Evolutionary conservation across 2,329 filamentous ascomycete genomes (phyloP).

Genomic region (Trichothecium roseum): DNA sequence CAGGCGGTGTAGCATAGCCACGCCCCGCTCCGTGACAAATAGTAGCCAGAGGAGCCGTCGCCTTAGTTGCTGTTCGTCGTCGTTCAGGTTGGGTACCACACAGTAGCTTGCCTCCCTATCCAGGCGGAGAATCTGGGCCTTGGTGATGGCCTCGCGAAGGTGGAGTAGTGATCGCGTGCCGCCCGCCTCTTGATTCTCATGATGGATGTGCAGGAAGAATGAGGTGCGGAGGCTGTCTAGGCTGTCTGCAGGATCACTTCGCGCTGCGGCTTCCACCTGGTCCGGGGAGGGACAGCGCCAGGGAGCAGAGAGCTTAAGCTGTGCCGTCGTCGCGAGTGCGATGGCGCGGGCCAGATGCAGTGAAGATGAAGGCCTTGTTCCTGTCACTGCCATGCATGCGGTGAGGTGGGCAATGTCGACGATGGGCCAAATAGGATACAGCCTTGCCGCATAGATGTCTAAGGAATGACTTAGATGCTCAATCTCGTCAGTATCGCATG

Average conservation of each 20-base stretch:
- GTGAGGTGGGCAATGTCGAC: conserved; percentile 33
- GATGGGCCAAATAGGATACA: conserved; percentile 43
- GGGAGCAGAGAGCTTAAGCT: conserved; percentile 29
- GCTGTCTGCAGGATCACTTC: conserved; percentile 17
- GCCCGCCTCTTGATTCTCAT: conserved; percentile 36
- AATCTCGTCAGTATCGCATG: background rate
- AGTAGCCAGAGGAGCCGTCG: conserved; percentile 35
- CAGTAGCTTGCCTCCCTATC: conserved; percentile 33
- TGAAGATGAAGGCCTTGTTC: no score
- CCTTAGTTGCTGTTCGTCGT: conserved; percentile 31
- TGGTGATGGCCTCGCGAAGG: conserved; percentile 38
- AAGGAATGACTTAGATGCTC: conserved; percentile 10
- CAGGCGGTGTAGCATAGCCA: conserved; percentile 38
- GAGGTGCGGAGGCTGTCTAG: conserved; percentile 33
- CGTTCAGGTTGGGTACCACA: conserved; percentile 16
- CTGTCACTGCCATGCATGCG: conserved; percentile 22
- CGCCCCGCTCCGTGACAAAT: conserved; percentile 38
- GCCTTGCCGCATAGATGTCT: conserved; percentile 35
- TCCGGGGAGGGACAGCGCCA: conserved; percentile 16
- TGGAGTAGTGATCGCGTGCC: conserved; percentile 35
- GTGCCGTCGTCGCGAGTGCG: conserved; percentile 35
- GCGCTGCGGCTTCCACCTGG: conserved; percentile 14
- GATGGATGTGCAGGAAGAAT: conserved; percentile 41
- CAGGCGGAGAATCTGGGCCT: conserved; percentile 37
- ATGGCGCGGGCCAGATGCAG: conserved; percentile 33